phyloP scores from a whole-genome alignment of 1,139 yeast species.

The Scheffersomyces quercinus region DNA sequence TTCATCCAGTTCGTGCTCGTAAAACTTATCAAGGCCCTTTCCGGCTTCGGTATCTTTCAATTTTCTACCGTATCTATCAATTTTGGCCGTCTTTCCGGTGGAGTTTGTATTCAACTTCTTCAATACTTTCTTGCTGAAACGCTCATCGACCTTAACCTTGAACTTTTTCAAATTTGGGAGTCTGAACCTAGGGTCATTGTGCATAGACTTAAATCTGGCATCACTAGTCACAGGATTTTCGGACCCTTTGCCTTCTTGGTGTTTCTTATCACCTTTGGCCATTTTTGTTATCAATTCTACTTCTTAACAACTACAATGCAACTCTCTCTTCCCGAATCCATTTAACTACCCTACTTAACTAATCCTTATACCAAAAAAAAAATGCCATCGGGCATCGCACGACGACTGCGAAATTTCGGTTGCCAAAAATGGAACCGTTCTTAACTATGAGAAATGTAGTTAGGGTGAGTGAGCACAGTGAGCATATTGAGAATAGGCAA shows the following conservation, averaged over 20 bases:
- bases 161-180: slow-evolving; percentile 68
- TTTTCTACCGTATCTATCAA: slow-evolving; percentile 87
- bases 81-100: slow-evolving; percentile 53
- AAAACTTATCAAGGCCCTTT: slow-evolving; percentile 64
- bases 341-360: slow-evolving; percentile 1
- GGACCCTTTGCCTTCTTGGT: slow-evolving; percentile 8
- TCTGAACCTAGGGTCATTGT: slow-evolving; percentile 86
- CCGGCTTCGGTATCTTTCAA: slow-evolving; percentile 39
- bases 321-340: background rate
- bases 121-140: slow-evolving; percentile 77
- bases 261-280: slow-evolving; percentile 23
- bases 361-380: slow-evolving; percentile 2
- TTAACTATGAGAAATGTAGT: too few relatives aligned
- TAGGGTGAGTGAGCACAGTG: too few relatives aligned
- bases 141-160: slow-evolving; percentile 79
- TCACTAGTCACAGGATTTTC: slow-evolving; percentile 52
- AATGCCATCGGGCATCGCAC: slow-evolving; percentile 8
- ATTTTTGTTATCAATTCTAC: slow-evolving; percentile 8
- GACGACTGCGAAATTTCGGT: background rate
- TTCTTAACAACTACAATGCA: too few relatives aligned
- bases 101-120: slow-evolving; percentile 55
- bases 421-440: background rate
- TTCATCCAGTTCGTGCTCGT: slow-evolving; percentile 47
- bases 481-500: too few relatives aligned
- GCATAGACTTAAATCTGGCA: slow-evolving; percentile 76